phyloP scores from a whole-genome alignment of 176 grass and related monocot genomes.

The Lolium rigidum region DNA sequence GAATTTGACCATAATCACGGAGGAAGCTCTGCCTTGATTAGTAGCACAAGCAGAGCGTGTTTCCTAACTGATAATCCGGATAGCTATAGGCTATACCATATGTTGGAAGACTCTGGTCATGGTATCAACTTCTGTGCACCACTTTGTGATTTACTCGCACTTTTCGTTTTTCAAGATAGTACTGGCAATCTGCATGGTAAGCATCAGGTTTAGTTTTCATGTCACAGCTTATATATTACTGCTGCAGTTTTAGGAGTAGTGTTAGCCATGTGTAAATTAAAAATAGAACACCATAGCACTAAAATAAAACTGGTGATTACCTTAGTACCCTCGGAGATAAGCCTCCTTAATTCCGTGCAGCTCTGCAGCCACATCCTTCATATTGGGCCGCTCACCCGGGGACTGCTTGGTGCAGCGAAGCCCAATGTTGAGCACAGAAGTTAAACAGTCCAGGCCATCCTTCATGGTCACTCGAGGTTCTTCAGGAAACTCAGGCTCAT shows the following conservation, averaged over 20 bases:
- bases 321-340: constrained; percentile 15
- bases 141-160: not conserved
- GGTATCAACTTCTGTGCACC: not conserved
- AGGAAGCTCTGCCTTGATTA: not conserved
- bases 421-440: constrained; percentile 35
- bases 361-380: constrained; percentile 35
- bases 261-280: not conserved
- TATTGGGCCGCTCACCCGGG: constrained; percentile 6
- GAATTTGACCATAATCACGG: not conserved
- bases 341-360: constrained; percentile 9
- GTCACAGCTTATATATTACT: not conserved
- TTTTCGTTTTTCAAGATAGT: not conserved
- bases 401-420: constrained; percentile 26
- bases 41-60: not conserved
- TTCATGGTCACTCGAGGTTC: not conserved
- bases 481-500: not conserved
- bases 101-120: not conserved
- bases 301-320: not conserved
- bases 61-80: not conserved
- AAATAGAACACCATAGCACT: not conserved
- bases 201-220: not conserved
- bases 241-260: not conserved
- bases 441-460: not conserved
- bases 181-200: not conserved
- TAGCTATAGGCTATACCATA: not conserved